phyloP scores from a whole-genome alignment of 108 stramenopile genomes.

The Skeletonema tropicum region DNA sequence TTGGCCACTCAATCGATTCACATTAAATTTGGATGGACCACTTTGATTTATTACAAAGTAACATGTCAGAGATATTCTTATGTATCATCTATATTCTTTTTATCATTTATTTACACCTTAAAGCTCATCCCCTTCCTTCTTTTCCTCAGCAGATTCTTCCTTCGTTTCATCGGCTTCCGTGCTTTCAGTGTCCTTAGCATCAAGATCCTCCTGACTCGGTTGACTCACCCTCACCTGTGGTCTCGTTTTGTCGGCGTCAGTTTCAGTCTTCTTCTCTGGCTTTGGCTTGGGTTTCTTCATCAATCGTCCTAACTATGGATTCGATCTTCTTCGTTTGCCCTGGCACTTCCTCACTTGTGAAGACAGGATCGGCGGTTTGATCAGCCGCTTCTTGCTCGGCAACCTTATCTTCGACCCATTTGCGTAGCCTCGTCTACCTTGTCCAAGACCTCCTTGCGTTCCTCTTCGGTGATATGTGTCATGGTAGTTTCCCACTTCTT shows the following conservation, averaged over 20 bases:
- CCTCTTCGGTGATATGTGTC: conserved; percentile 93
- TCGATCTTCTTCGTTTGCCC: conserved; percentile 76
- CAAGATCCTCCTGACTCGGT: conserved; percentile 23
- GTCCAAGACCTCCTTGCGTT: conserved; percentile 78
- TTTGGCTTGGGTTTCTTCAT: conserved; percentile 87
- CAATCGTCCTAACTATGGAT: conserved; percentile 65
- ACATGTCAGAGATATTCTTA: background rate
- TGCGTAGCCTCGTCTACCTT: conserved; percentile 72
- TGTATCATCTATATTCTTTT: background rate
- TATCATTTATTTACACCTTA: conserved; percentile 18
- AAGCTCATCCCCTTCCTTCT: conserved; percentile 46
- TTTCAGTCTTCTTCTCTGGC: conserved; percentile 61
- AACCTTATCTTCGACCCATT: conserved; percentile 81
- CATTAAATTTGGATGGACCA: background rate
- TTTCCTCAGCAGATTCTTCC: conserved; percentile 23
- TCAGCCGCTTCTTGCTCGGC: conserved; percentile 73
- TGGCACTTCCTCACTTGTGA: conserved; percentile 80
- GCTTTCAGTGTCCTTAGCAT: conserved; percentile 17
- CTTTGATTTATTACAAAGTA: background rate
- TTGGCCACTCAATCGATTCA: conserved; percentile 46
- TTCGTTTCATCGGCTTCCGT: conserved; percentile 29
- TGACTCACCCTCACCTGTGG: conserved; percentile 20
- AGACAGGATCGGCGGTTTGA: conserved; percentile 83
- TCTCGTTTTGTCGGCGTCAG: conserved; percentile 39
- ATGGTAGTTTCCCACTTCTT: conserved; percentile 87